Conservation (phyloP, 257 asterid genomes). For the Solanum medicagineum region DNA sequence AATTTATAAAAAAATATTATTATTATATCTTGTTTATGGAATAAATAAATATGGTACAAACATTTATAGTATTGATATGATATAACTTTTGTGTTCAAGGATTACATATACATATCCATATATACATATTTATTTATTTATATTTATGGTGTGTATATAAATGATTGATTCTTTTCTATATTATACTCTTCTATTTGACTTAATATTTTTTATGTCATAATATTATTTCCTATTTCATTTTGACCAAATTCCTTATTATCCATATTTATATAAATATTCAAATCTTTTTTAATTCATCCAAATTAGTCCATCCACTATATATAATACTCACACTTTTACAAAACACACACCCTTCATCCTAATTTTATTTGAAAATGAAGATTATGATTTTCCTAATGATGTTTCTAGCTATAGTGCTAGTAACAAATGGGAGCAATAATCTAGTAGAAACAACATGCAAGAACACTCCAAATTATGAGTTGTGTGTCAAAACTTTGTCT, state of each 20-base stretch:
- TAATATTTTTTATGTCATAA: too few species aligned
- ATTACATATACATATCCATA: too few species aligned
- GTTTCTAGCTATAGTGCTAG: neutral
- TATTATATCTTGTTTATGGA: too few species aligned
- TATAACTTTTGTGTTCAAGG: too few species aligned
- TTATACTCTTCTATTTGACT: too few species aligned
- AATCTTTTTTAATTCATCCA: neutral
- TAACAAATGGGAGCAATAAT: neutral
- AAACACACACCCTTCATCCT: neutral
- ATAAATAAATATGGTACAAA: too few species aligned
- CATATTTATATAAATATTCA: neutral
- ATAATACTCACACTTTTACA: neutral
- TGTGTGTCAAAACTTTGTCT: conserved; percentile 33
- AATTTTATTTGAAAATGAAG: neutral
- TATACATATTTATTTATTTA: too few species aligned
- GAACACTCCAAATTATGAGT: conserved; percentile 39
- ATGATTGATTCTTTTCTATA: too few species aligned
- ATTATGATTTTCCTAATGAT: neutral
- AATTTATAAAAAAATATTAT: too few species aligned
- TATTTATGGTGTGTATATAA: too few species aligned
- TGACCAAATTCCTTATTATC: neutral
- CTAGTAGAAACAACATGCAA: conserved; percentile 37
- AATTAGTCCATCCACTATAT: neutral
- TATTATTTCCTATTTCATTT: too few species aligned
- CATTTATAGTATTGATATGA: too few species aligned